Evolutionary conservation across 441 rosid genomes (phyloP), one percentile per base, ranked within the genome.

Genomic region (Arabidopsis lyrata): DNA sequence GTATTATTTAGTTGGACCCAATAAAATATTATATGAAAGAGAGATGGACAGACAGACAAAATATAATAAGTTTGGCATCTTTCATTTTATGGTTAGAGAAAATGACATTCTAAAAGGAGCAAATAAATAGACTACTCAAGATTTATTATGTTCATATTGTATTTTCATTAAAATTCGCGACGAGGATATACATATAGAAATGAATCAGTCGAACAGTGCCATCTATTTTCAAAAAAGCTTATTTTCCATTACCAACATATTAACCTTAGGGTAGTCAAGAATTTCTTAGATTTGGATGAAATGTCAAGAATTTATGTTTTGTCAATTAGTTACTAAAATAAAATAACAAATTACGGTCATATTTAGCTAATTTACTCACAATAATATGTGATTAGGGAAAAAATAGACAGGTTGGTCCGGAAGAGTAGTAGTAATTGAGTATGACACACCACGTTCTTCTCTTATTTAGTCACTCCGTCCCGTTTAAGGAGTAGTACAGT

Each of bases 101-200:
- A 76, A 76, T 31, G 75, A 62, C 65, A 56, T 76, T 63, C 74
- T 75, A 45, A 62, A 75, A 54, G 45, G 15, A 42, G 52, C 50
- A 61, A 60, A 54, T 44, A 61, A 53, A 61, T 44, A 35, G 59
- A 62, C 74, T 39, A 52, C 14, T 36, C 24, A 13, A 61, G 42
- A n/a, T 49, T 60, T 60, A 68, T 68, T 68, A 29, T 44, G 9
- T 35, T 35, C 6, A 7, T 29, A 38, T 57, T 36, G 34, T 38
- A 34, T 22, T 42, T 52, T 41, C 48, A 24, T 12, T 22, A 59
- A 32, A 20, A 42, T 42, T 49, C 20, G 47, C 48, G 57, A 67
- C 78, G 44, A 41, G 29, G 35, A 64, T 41, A n/a, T 70, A 69
- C 31, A 27, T 32, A 24, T 3, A 57, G 16, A 24, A 4, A 44